Base-by-base conservation (phyloP, 2,329 filamentous ascomycete genomes). In the Amesomyces nigricolor region DNA sequence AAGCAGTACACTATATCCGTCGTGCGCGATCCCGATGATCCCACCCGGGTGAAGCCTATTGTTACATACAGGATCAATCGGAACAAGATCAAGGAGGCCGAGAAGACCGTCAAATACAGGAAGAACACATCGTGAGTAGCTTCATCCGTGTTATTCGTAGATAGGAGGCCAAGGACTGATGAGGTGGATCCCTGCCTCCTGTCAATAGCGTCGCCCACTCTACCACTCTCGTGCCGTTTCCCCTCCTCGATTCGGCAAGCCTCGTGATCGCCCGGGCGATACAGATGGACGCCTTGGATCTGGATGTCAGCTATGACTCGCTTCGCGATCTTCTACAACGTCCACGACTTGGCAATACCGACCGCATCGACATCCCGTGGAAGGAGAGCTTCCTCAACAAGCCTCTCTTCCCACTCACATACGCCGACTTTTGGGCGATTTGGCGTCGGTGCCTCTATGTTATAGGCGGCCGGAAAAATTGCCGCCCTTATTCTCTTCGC, bases 401-500 rank as follows among this genome's bases (percentile, higher is more conserved):
- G 47, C 51, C 51, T 47, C 55, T 57, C 44, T 57, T 57, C 47
- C 55, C 43, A 54, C 42, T 57, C 11, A 53, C n/a, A 50, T 57
- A 57, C 40, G 2, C 7, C 29, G 32, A 51, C 14, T 57, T 57
- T 13, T 50, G 13, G 5, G 51, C n/a, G 47, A 22, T 47, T 13
- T 57, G 29, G 55, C 2, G 4, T 11, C 40, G 22, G 51, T 57
- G 26, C 51, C 51, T 54, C 51, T n/a, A 13, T 51, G 32, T 57
- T 22, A 47, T 57, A 54, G 55, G 51, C 46, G 14, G 47, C 55
- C 32, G 40, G n/a, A 51, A 38, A 19, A 6, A 13, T 44, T 51
- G 51, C 47, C 42, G 55, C 42, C 51, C 43, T 47, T 57, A 57
- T 57, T 22, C 55, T 54, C 47, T 57, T 51, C 30, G 29, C 40